Percentiles rank a stretch among this genome's conserved stretches.
Conservation (phyloP, 1,139 yeast species). For the Hemisphaericaspora xylofermentans region DNA sequence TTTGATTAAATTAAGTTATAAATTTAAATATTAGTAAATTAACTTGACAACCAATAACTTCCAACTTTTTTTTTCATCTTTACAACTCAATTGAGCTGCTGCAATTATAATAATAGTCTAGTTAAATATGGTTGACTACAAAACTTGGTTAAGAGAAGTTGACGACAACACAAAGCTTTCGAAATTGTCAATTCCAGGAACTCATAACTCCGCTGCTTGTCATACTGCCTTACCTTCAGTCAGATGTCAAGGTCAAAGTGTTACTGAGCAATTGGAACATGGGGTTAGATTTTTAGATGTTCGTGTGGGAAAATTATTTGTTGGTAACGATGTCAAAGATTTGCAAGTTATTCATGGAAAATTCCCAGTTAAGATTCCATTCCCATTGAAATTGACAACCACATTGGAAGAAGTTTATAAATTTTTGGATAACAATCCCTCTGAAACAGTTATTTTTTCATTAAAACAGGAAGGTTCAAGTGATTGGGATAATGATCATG, state of each 20-base stretch:
- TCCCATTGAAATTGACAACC: constrained; percentile 50
- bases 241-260: constrained; percentile 68
- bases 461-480: constrained; percentile 74
- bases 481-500: constrained; percentile 59
- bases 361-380: constrained; percentile 67
- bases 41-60: no score
- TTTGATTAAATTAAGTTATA: no score
- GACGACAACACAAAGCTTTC: constrained; percentile 53
- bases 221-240: constrained; percentile 77
- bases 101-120: no score
- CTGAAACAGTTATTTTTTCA: constrained; percentile 67
- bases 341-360: constrained; percentile 74
- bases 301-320: constrained; percentile 60
- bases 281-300: constrained; percentile 77
- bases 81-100: no score
- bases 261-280: constrained; percentile 61
- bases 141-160: constrained; percentile 56
- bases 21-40: no score
- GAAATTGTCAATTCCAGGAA: constrained; percentile 69
- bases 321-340: constrained; percentile 41
- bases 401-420: constrained; percentile 58
- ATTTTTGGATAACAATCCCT: constrained; percentile 50
- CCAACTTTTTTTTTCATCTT: no score
- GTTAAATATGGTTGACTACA: constrained; percentile 40
- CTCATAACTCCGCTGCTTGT: constrained; percentile 78